Percentiles rank a stretch among this genome's conserved stretches.
phyloP scores from a whole-genome alignment of 257 asterid genomes.

The Plantago elongata region DNA sequence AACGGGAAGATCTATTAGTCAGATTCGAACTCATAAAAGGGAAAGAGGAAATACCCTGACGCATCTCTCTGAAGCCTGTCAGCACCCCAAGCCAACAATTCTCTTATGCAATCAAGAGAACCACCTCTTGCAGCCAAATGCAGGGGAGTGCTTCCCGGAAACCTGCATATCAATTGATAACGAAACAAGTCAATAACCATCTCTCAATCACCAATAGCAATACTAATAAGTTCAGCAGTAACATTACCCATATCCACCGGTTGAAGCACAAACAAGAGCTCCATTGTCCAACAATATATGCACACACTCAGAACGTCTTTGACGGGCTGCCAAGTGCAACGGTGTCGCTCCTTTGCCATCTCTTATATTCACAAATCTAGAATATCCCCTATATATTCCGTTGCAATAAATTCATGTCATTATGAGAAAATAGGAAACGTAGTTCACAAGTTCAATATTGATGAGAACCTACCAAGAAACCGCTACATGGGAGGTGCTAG shows the following conservation, averaged over 20 bases:
- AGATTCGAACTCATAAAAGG: neutral
- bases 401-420: neutral
- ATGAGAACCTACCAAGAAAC: constrained; percentile 65
- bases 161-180: constrained; percentile 33
- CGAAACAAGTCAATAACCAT: neutral
- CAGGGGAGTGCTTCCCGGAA: constrained; percentile 88
- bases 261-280: constrained; percentile 83
- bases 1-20: too few species aligned
- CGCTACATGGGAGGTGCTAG: constrained; percentile 71
- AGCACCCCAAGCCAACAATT: constrained; percentile 91
- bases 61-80: constrained; percentile 81
- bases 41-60: constrained; percentile 55
- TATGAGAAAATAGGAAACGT: neutral
- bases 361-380: constrained; percentile 86
- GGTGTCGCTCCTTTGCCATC: constrained; percentile 97
- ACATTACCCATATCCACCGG: constrained; percentile 67
- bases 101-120: constrained; percentile 87
- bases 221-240: neutral
- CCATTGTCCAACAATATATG: constrained; percentile 70
- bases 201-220: neutral
- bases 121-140: constrained; percentile 99
- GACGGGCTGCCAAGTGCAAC: constrained; percentile 90
- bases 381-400: constrained; percentile 57
- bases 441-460: constrained; percentile 1
- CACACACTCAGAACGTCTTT: constrained; percentile 65